phyloP scores from a whole-genome alignment of 768 basidiomycete species.

The Sporobolomyces roseus region DNA sequence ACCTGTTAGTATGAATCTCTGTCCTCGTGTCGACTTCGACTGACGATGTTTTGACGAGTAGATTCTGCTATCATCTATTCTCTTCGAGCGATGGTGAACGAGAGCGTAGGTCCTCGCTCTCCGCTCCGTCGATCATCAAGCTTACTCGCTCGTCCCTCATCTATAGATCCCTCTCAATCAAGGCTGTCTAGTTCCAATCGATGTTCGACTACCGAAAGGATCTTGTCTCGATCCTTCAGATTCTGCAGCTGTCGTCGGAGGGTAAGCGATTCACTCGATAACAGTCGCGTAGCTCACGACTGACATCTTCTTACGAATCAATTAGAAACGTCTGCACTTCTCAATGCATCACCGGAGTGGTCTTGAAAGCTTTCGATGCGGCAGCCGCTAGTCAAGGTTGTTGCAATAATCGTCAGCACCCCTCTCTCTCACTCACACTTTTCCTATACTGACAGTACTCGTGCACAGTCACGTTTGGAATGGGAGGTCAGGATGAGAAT shows the following conservation, averaged over 20 bases:
- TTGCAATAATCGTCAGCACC: conserved; percentile 51
- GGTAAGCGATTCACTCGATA: neutral
- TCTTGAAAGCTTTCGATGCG: conserved; percentile 86
- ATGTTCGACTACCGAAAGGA: conserved; percentile 72
- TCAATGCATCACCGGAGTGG: conserved; percentile 88
- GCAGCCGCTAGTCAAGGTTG: conserved; percentile 91
- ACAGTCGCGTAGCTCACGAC: neutral
- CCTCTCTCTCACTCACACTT: neutral
- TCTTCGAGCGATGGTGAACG: no score
- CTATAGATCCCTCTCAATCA: conserved; percentile 78
- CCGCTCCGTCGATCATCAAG: no score
- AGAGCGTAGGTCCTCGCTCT: no score
- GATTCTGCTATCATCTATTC: no score
- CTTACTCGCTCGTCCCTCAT: no score
- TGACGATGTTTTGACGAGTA: no score
- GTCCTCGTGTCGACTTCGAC: neutral
- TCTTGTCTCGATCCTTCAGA: conserved; percentile 75
- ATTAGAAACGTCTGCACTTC: conserved; percentile 54
- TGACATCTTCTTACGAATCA: neutral
- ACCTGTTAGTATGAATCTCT: conserved; percentile 49
- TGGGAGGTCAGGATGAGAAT: conserved; percentile 11
- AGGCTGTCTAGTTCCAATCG: conserved; percentile 64
- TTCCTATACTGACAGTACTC: neutral
- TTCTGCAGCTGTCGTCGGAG: conserved; percentile 50
- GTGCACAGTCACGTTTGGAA: conserved; percentile 28